These are phyloP conservation scores for Dactylorhiza incarnata DNA, from an alignment of 106 monocot genomes.

Conservation along the genomic window DNA sequence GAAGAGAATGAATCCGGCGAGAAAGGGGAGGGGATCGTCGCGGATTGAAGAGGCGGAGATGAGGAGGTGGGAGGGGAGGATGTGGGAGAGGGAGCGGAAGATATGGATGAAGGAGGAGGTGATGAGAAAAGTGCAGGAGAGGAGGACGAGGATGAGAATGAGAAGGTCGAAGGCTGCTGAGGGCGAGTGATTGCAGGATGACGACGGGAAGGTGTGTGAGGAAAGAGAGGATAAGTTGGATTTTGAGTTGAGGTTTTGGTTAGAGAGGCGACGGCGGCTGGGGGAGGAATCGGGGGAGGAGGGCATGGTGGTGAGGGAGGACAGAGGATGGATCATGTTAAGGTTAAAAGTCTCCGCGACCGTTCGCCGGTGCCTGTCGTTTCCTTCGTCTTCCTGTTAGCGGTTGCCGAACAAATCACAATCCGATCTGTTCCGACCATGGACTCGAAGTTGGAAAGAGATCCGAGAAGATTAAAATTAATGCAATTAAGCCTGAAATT, in stretches of 20 bases:
- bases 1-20: conserved; percentile 21
- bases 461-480: no score
- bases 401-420: no score
- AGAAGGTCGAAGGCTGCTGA: conserved; percentile 58
- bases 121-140: conserved; percentile 66
- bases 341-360: background rate
- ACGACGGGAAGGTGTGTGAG: background rate
- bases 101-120: conserved; percentile 50
- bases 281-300: background rate
- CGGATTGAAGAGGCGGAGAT: background rate
- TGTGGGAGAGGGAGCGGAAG: conserved; percentile 30
- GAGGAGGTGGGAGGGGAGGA: conserved; percentile 35
- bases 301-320: background rate
- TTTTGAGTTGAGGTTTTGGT: conserved; percentile 16
- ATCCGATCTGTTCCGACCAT: no score
- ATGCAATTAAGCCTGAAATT: no score
- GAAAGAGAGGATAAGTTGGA: background rate
- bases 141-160: conserved; percentile 64
- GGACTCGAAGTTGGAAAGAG: no score
- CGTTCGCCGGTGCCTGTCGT: background rate
- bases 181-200: conserved; percentile 37
- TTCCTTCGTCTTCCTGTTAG: background rate
- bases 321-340: background rate
- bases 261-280: background rate
- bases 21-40: conserved; percentile 18